Conservation (phyloP, 2,329 filamentous ascomycete species). For the Scleromitrula shiraiana region DNA sequence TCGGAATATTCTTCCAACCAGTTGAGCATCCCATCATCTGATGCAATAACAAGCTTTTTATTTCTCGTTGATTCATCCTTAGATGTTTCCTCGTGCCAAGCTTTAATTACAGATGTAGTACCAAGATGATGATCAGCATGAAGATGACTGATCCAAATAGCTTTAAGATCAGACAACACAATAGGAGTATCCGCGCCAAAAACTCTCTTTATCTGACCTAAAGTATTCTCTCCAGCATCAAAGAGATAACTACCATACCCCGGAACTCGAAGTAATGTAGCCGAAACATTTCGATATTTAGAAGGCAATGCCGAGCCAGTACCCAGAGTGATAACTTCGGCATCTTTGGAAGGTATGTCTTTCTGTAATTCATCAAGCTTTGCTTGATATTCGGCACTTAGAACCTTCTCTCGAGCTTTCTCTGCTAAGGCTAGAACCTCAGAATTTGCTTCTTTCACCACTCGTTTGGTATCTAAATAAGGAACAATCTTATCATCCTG, state of each 20-base stretch:
- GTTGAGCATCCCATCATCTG: conserved; percentile 60
- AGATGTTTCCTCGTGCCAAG: conserved; percentile 56
- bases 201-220: conserved; percentile 75
- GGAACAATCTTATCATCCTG: conserved; percentile 40
- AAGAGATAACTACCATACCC: conserved; percentile 82
- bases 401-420: conserved; percentile 35
- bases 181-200: conserved; percentile 59
- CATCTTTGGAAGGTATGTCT: conserved; percentile 65
- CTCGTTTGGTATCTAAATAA: conserved; percentile 40
- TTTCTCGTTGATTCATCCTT: conserved; percentile 33
- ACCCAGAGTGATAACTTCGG: conserved; percentile 78
- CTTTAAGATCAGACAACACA: conserved; percentile 70
- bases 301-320: conserved; percentile 87
- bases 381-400: conserved; percentile 38
- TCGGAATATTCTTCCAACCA: conserved; percentile 75
- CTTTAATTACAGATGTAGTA: conserved; percentile 68
- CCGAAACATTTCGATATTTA: conserved; percentile 92
- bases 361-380: conserved; percentile 45
- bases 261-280: conserved; percentile 76
- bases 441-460: conserved; percentile 31
- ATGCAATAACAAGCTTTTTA: conserved; percentile 55
- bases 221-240: conserved; percentile 85
- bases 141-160: conserved; percentile 89
- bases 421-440: conserved; percentile 48
- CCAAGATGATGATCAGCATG: conserved; percentile 97